phyloP scores from a whole-genome alignment of 1,139 yeast genomes.

The Magnusiomyces paraingens region DNA sequence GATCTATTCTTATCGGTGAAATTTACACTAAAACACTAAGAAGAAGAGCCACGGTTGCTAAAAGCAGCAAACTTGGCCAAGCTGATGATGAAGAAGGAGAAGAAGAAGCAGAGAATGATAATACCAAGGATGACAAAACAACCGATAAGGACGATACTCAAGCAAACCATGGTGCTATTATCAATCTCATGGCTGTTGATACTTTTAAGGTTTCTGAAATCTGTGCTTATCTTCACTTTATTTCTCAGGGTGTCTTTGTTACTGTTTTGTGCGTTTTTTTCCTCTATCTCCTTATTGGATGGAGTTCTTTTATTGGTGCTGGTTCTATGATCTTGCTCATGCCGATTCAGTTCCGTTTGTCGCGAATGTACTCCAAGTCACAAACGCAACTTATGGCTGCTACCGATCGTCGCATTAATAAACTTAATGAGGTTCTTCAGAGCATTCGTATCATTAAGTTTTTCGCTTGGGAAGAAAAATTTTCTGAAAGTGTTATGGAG shows the following conservation, averaged over 20 bases:
- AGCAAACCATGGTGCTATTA: constrained; percentile 83
- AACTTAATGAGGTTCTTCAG: constrained; percentile 87
- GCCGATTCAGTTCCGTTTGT: constrained; percentile 69
- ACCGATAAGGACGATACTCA: constrained; percentile 30
- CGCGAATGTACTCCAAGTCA: constrained; percentile 53
- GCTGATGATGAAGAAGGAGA: no score
- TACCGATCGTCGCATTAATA: constrained; percentile 88
- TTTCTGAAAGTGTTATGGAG: constrained; percentile 61
- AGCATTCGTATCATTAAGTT: constrained; percentile 90
- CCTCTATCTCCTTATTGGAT: constrained; percentile 68
- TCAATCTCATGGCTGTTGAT: constrained; percentile 92
- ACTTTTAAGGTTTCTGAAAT: constrained; percentile 83
- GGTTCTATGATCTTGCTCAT: constrained; percentile 53
- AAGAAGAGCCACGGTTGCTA: constrained; percentile 56
- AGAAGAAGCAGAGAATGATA: constrained; percentile 23
- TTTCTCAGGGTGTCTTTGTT: constrained; percentile 68
- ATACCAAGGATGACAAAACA: constrained; percentile 17
- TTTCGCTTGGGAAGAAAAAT: constrained; percentile 93
- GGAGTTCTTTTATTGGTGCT: constrained; percentile 86
- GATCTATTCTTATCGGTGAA: constrained; percentile 84
- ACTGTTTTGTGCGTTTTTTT: constrained; percentile 58
- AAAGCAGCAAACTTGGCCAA: constrained; percentile 21
- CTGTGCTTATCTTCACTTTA: constrained; percentile 32
- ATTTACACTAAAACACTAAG: constrained; percentile 88
- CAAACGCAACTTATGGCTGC: constrained; percentile 72